Evolutionary conservation across 176 grass and related monocot genomes (phyloP), one percentile per base, ranked within the genome.

Genomic region (Dactylis glomerata): DNA sequence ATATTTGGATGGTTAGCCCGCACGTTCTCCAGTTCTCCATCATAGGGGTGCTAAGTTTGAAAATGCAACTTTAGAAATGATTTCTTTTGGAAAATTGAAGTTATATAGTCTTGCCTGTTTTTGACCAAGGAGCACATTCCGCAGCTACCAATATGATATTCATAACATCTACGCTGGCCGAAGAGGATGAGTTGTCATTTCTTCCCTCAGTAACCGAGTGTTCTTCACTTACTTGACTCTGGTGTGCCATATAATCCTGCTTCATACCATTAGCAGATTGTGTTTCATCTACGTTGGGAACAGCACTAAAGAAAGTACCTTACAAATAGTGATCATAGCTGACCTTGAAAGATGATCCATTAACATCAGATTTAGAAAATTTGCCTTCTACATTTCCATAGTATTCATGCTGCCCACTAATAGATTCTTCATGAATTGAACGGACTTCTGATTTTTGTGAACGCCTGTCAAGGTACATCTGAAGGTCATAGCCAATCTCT

Each of bases 91-190:
- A 82, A 70, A 68, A 49, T 44, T 73, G 19, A 12, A 79, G 36
- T 16, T 86, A 64, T 75, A 73, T 57, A 37, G 56, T 75, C 84
- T 73, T 95, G 80, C 96, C 96, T 98, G 96, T 98, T 98, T 98
- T 98, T 30, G 89, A 95, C 96, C 96, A 98, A 76, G 93, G 96
- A 87, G 93, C 91, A 89, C 96, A 98, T 85, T 98, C 96, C 24
- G 93, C 87, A 1, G 91, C 89, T 52, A 94, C 87, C 56, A 95
- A 64, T 89, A 98, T 90, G 68, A 95, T 44, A 93, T 98, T 98
- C 83, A 95, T 86, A 62, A 92, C 47, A 69, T 95, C 87, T 20
- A 86, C 80, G 0, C 41, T 63, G 68, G 83, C 85, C 41, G 84
- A 91, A 81, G 84, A 64, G 85, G 85, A 80, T 57, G 68, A 77